Evolutionary conservation across 495 filamentous ascomycete genomes (phyloP).

Genomic region (Mytilinidion resinicola): DNA sequence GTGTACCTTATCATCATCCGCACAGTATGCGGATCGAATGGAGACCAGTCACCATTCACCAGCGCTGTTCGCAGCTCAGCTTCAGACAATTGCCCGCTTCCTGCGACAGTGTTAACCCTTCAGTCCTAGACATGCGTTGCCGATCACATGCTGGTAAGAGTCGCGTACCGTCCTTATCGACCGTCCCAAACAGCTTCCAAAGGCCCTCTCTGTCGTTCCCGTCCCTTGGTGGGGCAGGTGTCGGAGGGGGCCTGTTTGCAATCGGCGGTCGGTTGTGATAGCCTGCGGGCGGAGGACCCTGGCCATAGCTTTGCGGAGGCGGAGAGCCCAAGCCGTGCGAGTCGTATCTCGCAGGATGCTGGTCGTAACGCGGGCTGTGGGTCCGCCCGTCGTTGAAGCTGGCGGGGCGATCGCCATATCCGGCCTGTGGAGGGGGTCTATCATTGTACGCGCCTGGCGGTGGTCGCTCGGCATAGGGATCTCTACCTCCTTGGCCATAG

Average conservation of each 20-base stretch:
- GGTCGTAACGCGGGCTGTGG: constrained; percentile 37
- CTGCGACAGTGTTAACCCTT: constrained; percentile 34
- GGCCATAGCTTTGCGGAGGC: constrained; percentile 55
- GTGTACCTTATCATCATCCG: constrained; percentile 78
- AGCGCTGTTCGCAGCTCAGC: constrained; percentile 82
- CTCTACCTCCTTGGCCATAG: constrained; percentile 1
- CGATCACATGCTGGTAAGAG: constrained; percentile 1
- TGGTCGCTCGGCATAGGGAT: constrained; percentile 26
- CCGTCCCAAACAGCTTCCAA: constrained; percentile 81
- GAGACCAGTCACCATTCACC: constrained; percentile 91
- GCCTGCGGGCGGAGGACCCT: constrained; percentile 46
- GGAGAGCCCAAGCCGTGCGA: constrained; percentile 37
- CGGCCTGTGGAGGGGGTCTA: not conserved
- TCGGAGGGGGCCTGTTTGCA: constrained; percentile 57
- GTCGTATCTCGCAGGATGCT: constrained; percentile 37
- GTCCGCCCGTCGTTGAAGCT: constrained; percentile 15
- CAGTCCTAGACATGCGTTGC: not conserved
- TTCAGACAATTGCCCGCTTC: constrained; percentile 77
- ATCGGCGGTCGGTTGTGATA: constrained; percentile 47
- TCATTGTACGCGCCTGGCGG: constrained; percentile 22
- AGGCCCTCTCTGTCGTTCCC: constrained; percentile 61
- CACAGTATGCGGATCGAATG: constrained; percentile 93
- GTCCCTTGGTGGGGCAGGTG: constrained; percentile 56
- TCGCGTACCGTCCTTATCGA: constrained; percentile 67
- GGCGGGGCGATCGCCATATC: not conserved